Percentiles rank a stretch among this genome's conserved stretches.
These are phyloP conservation scores for Phytopythium aichiense DNA, from an alignment of 352 stramenopile species.

Conservation along the genomic window DNA sequence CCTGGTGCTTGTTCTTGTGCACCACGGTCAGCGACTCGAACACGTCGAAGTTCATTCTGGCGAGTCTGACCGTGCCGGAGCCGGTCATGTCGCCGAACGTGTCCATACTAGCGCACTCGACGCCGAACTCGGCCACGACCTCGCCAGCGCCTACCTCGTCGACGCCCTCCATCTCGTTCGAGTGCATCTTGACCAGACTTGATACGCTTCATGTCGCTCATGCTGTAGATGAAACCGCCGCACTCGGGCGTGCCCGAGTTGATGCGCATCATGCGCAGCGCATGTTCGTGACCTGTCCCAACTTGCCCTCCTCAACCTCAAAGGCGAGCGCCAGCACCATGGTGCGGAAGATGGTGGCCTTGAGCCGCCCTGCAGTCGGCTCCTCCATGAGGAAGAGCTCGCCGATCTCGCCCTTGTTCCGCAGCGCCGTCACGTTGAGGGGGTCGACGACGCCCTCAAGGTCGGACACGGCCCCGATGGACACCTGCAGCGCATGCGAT, in stretches of 20 bases:
- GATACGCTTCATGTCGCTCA: slow-evolving; percentile 89
- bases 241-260: slow-evolving; percentile 83
- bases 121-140: slow-evolving; percentile 98
- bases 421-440: slow-evolving; percentile 87
- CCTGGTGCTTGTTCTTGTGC: slow-evolving; percentile 92
- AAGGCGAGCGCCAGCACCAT: slow-evolving; percentile 98
- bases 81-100: too few species aligned
- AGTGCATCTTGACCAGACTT: slow-evolving; percentile 99
- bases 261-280: too few species aligned
- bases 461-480: slow-evolving; percentile 95
- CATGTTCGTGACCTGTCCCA: slow-evolving; percentile 98
- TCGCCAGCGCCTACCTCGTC: slow-evolving; percentile 93
- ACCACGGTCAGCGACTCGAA: slow-evolving; percentile 97
- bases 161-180: slow-evolving; percentile 99
- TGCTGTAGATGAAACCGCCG: slow-evolving; percentile 86
- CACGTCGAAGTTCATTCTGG: too few species aligned
- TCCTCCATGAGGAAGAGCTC: slow-evolving; percentile 99
- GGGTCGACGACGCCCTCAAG: slow-evolving; percentile 97
- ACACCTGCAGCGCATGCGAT: slow-evolving; percentile 97
- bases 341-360: slow-evolving; percentile 92
- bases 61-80: too few species aligned
- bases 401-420: slow-evolving; percentile 94
- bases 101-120: too few species aligned
- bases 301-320: slow-evolving; percentile 99
- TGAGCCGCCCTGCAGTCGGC: slow-evolving; percentile 87